Percentiles rank a stretch among this genome's conserved stretches.
These are phyloP conservation scores for Violaceomyces palustris DNA, from an alignment of 1,284 basidiomycete species.

Conservation along the genomic window DNA sequence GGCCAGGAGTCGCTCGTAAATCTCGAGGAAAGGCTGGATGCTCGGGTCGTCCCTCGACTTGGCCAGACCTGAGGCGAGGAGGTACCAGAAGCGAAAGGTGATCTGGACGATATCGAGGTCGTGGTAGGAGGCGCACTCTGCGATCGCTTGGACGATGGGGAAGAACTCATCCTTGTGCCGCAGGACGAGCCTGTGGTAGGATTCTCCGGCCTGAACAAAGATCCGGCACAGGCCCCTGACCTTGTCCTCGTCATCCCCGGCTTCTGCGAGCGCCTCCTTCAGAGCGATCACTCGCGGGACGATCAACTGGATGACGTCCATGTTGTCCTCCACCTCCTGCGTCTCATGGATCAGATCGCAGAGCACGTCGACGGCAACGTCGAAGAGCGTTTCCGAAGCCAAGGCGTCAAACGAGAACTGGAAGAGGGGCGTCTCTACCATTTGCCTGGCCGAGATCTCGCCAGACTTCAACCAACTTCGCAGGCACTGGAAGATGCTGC, in stretches of 20 bases:
- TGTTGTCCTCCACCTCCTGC: conserved; percentile 92
- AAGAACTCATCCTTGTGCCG: conserved; percentile 84
- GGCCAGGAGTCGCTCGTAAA: conserved; percentile 76
- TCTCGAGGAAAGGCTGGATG: conserved; percentile 63
- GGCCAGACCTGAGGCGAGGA: conserved; percentile 34
- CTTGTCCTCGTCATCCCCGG: conserved; percentile 68
- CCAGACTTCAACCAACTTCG: conserved; percentile 84
- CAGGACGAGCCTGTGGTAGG: conserved; percentile 81
- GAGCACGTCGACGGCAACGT: conserved; percentile 82
- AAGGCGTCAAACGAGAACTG: conserved; percentile 56
- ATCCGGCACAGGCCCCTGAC: conserved; percentile 86
- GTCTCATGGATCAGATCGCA: conserved; percentile 97
- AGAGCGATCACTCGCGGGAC: conserved; percentile 59
- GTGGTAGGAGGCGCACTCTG: conserved; percentile 84
- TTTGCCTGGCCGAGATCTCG: conserved; percentile 66
- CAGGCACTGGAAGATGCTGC: conserved; percentile 78
- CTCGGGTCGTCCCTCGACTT: conserved; percentile 58
- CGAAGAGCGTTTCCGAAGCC: conserved; percentile 71
- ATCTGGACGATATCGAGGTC: conserved; percentile 96
- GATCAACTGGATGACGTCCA: conserved; percentile 78
- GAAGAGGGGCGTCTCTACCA: conserved; percentile 79
- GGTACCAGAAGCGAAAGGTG: conserved; percentile 97
- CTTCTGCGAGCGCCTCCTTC: conserved; percentile 26
- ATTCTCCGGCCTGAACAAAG: conserved; percentile 92
- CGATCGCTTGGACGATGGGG: conserved; percentile 89